These are phyloP conservation scores for Tricholomella constricta DNA, from an alignment of 768 basidiomycete species.

Conservation along the genomic window DNA sequence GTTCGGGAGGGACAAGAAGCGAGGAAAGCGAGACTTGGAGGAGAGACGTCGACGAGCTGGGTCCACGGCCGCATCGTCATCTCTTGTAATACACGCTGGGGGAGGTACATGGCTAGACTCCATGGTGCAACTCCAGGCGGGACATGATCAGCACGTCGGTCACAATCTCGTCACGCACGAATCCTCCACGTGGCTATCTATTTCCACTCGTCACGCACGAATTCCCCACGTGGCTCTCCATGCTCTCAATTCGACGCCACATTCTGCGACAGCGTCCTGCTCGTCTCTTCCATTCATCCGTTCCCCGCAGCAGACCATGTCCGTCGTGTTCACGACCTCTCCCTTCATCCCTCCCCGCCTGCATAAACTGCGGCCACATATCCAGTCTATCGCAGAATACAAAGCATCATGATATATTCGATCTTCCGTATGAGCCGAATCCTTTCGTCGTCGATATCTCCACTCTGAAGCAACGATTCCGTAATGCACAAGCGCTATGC, in stretches of 20 bases:
- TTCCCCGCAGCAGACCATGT: constrained; percentile 38
- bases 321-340: constrained; percentile 63
- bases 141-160: neutral
- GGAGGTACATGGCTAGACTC: too few relatives aligned
- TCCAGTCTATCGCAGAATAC: constrained; percentile 53
- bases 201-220: too few relatives aligned
- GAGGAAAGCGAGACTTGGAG: constrained; percentile 34
- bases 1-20: constrained; percentile 35
- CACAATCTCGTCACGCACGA: neutral
- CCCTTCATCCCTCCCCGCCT: constrained; percentile 71
- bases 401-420: constrained; percentile 71
- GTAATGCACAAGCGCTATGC: constrained; percentile 70
- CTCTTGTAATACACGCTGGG: constrained; percentile 38
- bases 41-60: constrained; percentile 49
- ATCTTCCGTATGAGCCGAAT: constrained; percentile 60
- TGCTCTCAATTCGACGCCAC: constrained; percentile 14
- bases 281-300: constrained; percentile 11
- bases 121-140: neutral
- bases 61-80: constrained; percentile 44
- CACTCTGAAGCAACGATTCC: constrained; percentile 64
- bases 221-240: neutral
- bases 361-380: constrained; percentile 71
- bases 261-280: constrained; percentile 6
- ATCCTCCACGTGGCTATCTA: neutral
- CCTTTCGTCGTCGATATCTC: constrained; percentile 69